Conservation (phyloP, 805 yeast species). For the Cephaloascus fragrans region DNA sequence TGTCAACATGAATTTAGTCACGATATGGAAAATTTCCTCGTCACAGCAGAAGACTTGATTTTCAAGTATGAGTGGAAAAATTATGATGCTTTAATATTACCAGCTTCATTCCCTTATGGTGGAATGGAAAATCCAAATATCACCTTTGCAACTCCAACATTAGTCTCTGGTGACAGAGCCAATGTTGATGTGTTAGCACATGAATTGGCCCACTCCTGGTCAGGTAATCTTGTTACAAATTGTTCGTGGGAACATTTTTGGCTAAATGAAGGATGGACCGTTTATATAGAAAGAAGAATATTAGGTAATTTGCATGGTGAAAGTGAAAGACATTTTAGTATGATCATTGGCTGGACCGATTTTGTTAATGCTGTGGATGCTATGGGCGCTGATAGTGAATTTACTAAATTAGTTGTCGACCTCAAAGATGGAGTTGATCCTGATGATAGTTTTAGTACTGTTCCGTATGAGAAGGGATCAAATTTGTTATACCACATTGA, state of each 20-base stretch:
- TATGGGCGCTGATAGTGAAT: conserved; percentile 51
- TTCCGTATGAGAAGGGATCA: conserved; percentile 89
- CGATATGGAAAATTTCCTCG: conserved; percentile 74
- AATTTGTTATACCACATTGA: conserved; percentile 72
- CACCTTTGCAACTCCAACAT: conserved; percentile 85
- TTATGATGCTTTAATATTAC: conserved; percentile 73
- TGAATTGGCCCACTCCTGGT: conserved; percentile 89
- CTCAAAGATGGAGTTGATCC: conserved; percentile 68
- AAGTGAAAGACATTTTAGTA: conserved; percentile 65
- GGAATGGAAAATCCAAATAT: conserved; percentile 94
- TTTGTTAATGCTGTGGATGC: conserved; percentile 55
- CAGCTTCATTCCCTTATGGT: conserved; percentile 75
- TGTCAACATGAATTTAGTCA: conserved; percentile 74
- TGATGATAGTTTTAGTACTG: conserved; percentile 80
- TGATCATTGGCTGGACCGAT: conserved; percentile 85
- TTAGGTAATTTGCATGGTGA: conserved; percentile 74
- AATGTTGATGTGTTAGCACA: conserved; percentile 89
- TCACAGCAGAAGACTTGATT: conserved; percentile 66
- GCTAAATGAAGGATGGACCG: conserved; percentile 96
- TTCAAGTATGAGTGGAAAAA: conserved; percentile 80
- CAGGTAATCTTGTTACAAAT: conserved; percentile 85
- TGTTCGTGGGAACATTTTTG: conserved; percentile 91
- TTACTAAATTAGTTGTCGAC: conserved; percentile 60
- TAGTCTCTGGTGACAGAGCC: conserved; percentile 74
- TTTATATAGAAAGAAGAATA: conserved; percentile 79